phyloP scores from a whole-genome alignment of 495 filamentous ascomycete genomes.

The Cercophora samala region DNA sequence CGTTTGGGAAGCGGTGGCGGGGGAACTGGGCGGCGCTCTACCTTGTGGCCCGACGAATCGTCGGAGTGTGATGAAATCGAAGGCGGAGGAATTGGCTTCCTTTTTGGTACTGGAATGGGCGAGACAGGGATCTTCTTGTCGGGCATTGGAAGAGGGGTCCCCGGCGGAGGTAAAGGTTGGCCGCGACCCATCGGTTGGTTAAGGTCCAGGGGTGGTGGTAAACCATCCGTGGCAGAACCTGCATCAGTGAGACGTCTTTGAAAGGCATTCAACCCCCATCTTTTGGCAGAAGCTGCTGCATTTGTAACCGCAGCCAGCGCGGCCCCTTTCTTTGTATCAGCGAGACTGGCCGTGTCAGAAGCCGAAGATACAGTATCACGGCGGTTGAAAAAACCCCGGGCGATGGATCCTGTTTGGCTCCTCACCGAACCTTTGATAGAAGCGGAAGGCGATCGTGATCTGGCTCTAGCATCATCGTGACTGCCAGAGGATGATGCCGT shows the following conservation, averaged over 20 bases:
- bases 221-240: constrained; percentile 26
- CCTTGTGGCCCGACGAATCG: constrained; percentile 27
- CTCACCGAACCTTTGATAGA: constrained; percentile 38
- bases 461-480: constrained; percentile 22
- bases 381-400: constrained; percentile 40
- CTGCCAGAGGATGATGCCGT: constrained; percentile 40
- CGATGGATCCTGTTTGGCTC: constrained; percentile 36
- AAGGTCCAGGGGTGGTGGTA: constrained; percentile 44
- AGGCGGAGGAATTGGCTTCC: constrained; percentile 44
- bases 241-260: constrained; percentile 49
- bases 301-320: constrained; percentile 61
- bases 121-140: constrained; percentile 53
- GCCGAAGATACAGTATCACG: constrained; percentile 33
- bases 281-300: constrained; percentile 74
- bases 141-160: constrained; percentile 59
- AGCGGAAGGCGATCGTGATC: constrained; percentile 31
- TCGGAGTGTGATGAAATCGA: constrained; percentile 27
- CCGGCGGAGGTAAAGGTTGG: constrained; percentile 70
- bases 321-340: constrained; percentile 38
- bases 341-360: constrained; percentile 25
- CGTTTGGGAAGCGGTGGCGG: constrained; percentile 42
- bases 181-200: constrained; percentile 71
- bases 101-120: constrained; percentile 56
- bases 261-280: constrained; percentile 76
- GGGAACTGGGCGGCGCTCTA: constrained; percentile 43